These are phyloP conservation scores for Blakeslea trispora DNA, from an alignment of 371 early-diverging fungal species.

Conservation along the genomic window DNA sequence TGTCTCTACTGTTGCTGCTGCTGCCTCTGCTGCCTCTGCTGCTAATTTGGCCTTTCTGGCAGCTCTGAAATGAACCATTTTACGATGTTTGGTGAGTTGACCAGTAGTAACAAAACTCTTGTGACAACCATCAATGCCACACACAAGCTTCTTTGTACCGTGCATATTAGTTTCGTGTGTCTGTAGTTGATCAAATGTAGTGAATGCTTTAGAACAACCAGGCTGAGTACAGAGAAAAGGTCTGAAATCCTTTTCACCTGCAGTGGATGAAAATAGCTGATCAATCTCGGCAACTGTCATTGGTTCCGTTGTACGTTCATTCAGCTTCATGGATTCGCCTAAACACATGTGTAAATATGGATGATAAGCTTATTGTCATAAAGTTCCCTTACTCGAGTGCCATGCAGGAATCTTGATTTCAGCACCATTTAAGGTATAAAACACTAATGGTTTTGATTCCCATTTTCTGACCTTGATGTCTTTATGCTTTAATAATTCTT, in stretches of 20 bases:
- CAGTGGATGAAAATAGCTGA: conserved; percentile 45
- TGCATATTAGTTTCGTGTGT: conserved; percentile 57
- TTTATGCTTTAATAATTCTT: conserved; percentile 40
- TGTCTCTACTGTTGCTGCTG: conserved; percentile 24
- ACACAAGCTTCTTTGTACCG: conserved; percentile 48
- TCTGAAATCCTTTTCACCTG: conserved; percentile 48
- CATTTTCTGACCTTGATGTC: conserved; percentile 40
- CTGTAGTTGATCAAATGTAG: conserved; percentile 46
- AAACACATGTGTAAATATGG: not conserved
- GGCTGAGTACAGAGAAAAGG: conserved; percentile 52
- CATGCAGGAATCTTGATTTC: conserved; percentile 29
- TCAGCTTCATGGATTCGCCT: conserved; percentile 45
- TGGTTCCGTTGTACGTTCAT: conserved; percentile 42
- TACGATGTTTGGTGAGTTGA: conserved; percentile 53
- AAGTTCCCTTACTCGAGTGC: conserved; percentile 30
- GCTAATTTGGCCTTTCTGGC: conserved; percentile 45
- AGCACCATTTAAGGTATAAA: conserved; percentile 40
- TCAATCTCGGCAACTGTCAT: conserved; percentile 47
- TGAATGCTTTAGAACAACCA: conserved; percentile 50
- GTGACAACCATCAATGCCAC: conserved; percentile 52
- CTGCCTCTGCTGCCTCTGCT: conserved; percentile 43
- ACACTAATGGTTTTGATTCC: conserved; percentile 29
- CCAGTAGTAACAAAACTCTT: conserved; percentile 54
- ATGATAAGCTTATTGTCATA: not conserved
- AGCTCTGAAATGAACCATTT: conserved; percentile 57